Evolutionary conservation across 2,329 filamentous ascomycete species (phyloP).

Genomic region (Exutisphaerella laricina): DNA sequence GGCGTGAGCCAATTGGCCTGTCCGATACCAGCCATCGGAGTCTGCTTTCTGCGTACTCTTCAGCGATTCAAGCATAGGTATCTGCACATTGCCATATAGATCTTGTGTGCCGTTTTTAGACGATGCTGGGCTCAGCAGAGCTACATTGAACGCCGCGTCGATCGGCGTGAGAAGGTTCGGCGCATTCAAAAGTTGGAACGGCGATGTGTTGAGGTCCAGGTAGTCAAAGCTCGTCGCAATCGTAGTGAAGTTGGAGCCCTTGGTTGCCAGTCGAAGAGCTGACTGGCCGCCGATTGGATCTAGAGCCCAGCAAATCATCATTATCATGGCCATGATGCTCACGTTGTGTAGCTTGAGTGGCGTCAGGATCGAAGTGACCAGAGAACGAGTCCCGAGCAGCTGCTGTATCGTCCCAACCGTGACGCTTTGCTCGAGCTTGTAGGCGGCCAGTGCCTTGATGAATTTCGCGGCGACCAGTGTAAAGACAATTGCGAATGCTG

Average conservation of each 20-base stretch:
- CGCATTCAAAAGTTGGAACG: background rate
- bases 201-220: slow-evolving; percentile 10
- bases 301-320: slow-evolving; percentile 8
- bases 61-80: slow-evolving; percentile 16
- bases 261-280: slow-evolving; percentile 10
- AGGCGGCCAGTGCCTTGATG: slow-evolving; percentile 12
- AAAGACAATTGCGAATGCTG: slow-evolving; percentile 17
- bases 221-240: slow-evolving; percentile 10
- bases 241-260: background rate
- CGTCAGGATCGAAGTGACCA: slow-evolving; percentile 9
- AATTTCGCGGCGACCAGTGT: slow-evolving; percentile 12
- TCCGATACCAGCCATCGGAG: slow-evolving; percentile 11
- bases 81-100: slow-evolving; percentile 15
- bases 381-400: slow-evolving; percentile 13
- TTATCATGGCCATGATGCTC: background rate
- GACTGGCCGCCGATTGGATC: slow-evolving; percentile 9
- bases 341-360: slow-evolving; percentile 9
- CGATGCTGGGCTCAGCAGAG: slow-evolving; percentile 9
- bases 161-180: slow-evolving; percentile 5
- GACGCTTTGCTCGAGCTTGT: slow-evolving; percentile 11
- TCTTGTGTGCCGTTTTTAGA: slow-evolving; percentile 16
- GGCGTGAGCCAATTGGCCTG: slow-evolving; percentile 2
- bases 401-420: slow-evolving; percentile 14
- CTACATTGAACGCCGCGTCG: slow-evolving; percentile 11
- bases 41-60: slow-evolving; percentile 6